Conservation (phyloP, 2,329 filamentous ascomycete species). For the Penicillium sp. region DNA sequence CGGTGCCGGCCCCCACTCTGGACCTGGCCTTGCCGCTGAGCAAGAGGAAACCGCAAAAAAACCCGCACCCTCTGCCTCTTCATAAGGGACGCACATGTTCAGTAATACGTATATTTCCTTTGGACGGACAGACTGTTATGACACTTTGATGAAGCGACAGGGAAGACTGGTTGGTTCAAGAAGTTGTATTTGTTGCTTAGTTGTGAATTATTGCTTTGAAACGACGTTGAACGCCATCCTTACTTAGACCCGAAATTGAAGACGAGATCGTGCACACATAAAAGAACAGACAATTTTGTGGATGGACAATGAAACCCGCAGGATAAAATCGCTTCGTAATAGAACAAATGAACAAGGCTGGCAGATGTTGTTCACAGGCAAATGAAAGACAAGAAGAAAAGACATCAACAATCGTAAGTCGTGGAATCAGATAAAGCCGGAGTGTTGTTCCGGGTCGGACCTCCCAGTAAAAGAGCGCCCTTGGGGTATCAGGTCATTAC, state of each 20-base stretch:
- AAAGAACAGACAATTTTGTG: slow-evolving; percentile 1
- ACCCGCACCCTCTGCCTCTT: not conserved
- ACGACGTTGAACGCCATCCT: not conserved
- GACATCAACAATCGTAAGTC: slow-evolving; percentile 23
- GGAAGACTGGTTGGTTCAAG: not conserved
- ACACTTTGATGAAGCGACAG: not conserved
- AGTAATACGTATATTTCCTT: too few relatives aligned
- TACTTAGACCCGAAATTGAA: not conserved
- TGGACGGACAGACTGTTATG: not conserved
- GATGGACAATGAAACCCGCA: not conserved
- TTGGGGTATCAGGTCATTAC: slow-evolving; percentile 27
- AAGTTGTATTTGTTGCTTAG: not conserved
- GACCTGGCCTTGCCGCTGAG: slow-evolving; percentile 1
- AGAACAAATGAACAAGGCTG: slow-evolving; percentile 1
- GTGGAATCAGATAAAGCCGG: slow-evolving; percentile 13
- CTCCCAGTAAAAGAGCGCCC: slow-evolving; percentile 11
- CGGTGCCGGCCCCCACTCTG: slow-evolving; percentile 9
- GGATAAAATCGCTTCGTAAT: not conserved
- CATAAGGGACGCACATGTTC: not conserved
- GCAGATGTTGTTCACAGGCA: not conserved
- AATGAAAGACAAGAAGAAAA: slow-evolving; percentile 2
- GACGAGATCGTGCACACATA: not conserved
- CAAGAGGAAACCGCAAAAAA: not conserved
- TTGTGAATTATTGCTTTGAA: slow-evolving; percentile 3
- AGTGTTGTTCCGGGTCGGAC: slow-evolving; percentile 3